Evolutionary conservation across 148 eudicot genomes (phyloP).

Genomic region (Rhododendron williamsianum): DNA sequence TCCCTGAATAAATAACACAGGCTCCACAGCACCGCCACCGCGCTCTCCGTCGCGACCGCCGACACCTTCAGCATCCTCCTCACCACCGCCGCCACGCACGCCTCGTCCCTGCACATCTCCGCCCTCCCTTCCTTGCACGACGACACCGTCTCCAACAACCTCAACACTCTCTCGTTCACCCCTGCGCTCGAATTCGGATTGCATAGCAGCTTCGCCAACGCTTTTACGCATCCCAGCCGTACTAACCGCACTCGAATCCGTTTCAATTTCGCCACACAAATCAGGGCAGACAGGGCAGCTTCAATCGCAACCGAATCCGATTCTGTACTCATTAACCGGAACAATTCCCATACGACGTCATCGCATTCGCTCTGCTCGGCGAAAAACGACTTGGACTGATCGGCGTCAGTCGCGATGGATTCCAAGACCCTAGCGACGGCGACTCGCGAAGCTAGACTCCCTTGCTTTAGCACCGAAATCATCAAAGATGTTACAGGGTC

Average conservation of each 20-base stretch:
- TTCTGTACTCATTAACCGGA: constrained; percentile 12
- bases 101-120: constrained; percentile 32
- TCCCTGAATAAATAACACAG: constrained; percentile 51
- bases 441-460: constrained; percentile 19
- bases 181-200: constrained; percentile 3
- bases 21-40: constrained; percentile 55
- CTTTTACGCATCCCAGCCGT: constrained; percentile 31
- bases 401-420: constrained; percentile 9
- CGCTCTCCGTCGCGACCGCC: constrained; percentile 44
- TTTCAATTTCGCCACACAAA: constrained; percentile 25
- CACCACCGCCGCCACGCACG: constrained; percentile 30
- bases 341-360: constrained; percentile 15
- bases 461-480: constrained; percentile 19
- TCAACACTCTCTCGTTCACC: constrained; percentile 29
- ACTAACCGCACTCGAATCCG: constrained; percentile 34
- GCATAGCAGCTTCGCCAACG: constrained; percentile 17
- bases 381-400: constrained; percentile 19
- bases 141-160: constrained; percentile 37
- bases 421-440: constrained; percentile 31
- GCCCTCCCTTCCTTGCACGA: constrained; percentile 56
- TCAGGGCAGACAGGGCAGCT: constrained; percentile 24
- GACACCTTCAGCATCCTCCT: constrained; percentile 54
- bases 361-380: constrained; percentile 18
- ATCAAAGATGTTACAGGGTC: constrained; percentile 3
- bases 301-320: constrained; percentile 11